Percentiles rank a stretch among this genome's conserved stretches.
These are phyloP conservation scores for Plasmodium gaboni DNA, from an alignment of 169 alveolate species.

Conservation along the genomic window DNA sequence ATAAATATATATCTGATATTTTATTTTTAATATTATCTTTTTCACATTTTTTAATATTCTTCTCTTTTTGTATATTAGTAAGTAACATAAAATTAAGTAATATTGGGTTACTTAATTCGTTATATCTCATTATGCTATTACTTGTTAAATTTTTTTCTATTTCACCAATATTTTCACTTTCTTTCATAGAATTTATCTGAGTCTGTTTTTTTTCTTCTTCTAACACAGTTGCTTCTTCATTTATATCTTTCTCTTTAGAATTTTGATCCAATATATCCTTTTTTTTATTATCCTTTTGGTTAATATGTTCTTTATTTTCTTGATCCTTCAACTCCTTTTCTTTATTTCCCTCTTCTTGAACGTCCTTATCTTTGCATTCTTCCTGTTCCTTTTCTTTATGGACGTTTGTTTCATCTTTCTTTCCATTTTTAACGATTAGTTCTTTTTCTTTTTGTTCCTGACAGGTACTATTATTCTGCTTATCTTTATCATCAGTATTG, in stretches of 20 bases:
- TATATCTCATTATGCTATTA: constrained; percentile 19
- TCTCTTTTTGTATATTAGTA: constrained; percentile 70
- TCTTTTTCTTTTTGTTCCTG: too few species aligned
- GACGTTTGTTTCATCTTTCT: background rate
- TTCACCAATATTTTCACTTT: background rate
- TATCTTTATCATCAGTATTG: too few species aligned
- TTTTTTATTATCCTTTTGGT: background rate
- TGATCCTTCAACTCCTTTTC: background rate
- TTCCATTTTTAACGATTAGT: too few species aligned
- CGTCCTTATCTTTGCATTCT: background rate
- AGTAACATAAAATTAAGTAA: constrained; percentile 45
- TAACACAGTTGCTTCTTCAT: background rate
- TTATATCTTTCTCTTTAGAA: background rate
- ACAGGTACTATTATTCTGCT: too few species aligned
- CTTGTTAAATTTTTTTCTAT: background rate
- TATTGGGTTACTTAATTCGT: constrained; percentile 69
- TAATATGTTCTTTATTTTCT: background rate
- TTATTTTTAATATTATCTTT: constrained; percentile 54
- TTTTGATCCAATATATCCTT: background rate
- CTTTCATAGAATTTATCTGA: background rate
- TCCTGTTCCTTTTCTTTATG: background rate
- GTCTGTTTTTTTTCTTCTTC: background rate
- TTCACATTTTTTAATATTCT: constrained; percentile 65
- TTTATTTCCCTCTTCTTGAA: background rate
- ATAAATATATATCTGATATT: constrained; percentile 55